Evolutionary conservation across 2,329 filamentous ascomycete species (phyloP).

Genomic region (Penicillium sp.): DNA sequence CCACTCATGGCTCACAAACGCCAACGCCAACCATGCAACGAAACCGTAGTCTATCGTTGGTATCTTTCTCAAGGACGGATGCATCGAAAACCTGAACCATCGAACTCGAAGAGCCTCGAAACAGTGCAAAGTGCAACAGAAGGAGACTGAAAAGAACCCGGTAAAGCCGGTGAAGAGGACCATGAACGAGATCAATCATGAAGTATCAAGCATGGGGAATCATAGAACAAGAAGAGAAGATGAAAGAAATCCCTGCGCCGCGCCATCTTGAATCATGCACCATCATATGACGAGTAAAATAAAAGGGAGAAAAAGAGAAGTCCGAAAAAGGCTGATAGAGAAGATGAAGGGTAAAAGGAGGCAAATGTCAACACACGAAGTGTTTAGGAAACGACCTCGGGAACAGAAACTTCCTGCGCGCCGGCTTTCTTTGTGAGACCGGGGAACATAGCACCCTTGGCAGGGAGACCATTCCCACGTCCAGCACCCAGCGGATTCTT

Average conservation of each 20-base stretch:
- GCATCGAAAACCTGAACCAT: constrained; percentile 8
- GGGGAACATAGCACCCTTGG: constrained; percentile 29
- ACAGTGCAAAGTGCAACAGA: constrained; percentile 1
- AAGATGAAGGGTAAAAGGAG: constrained; percentile 3
- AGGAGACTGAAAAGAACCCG: not conserved
- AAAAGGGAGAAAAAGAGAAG: constrained; percentile 1
- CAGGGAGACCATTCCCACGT: constrained; percentile 36
- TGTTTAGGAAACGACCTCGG: constrained; percentile 1
- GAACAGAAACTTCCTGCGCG: constrained; percentile 7
- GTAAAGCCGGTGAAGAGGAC: constrained; percentile 7
- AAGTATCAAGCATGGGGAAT: constrained; percentile 4
- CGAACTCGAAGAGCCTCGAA: constrained; percentile 1
- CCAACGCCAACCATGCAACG: constrained; percentile 29
- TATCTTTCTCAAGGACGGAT: constrained; percentile 34
- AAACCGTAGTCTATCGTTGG: constrained; percentile 40
- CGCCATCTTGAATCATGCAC: constrained; percentile 20
- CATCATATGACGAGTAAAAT: constrained; percentile 12
- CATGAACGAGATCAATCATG: constrained; percentile 1
- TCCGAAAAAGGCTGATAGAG: constrained; percentile 1
- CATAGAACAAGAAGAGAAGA: constrained; percentile 8
- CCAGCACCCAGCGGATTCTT: constrained; percentile 41
- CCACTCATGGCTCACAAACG: constrained; percentile 19
- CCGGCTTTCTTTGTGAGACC: constrained; percentile 23
- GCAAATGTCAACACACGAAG: constrained; percentile 1
- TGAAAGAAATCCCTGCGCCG: not conserved